A percentile compares a stretch with the other conserved stretches of the same genome.
phyloP scores from a whole-genome alignment of 140 eudicot genomes.

The Cichorium intybus region DNA sequence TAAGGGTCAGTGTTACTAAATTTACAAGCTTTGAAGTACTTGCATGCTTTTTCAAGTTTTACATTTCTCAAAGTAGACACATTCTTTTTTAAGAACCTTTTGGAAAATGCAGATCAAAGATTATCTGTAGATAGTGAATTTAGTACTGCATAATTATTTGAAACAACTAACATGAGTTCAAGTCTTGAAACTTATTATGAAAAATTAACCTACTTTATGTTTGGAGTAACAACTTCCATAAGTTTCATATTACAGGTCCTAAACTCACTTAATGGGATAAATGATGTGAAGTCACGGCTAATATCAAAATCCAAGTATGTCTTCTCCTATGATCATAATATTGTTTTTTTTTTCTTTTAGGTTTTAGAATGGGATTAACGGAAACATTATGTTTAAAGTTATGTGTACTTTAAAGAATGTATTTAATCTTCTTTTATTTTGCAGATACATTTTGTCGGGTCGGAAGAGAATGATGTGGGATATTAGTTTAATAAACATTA shows the following conservation, averaged over 20 bases:
- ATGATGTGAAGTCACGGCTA: slow-evolving; percentile 57
- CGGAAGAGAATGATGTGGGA: slow-evolving; percentile 73
- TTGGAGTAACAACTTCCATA: slow-evolving; percentile 15
- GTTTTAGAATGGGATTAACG: slow-evolving; percentile 1
- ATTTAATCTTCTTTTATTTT: slow-evolving; percentile 20
- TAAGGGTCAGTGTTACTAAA: slow-evolving; percentile 48
- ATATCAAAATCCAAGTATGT: slow-evolving; percentile 78
- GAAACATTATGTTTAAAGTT: neutral
- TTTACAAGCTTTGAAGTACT: neutral
- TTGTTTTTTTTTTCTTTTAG: slow-evolving; percentile 6
- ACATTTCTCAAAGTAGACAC: neutral
- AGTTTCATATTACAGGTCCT: slow-evolving; percentile 55
- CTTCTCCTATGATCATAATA: slow-evolving; percentile 4
- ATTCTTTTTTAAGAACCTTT: slow-evolving; percentile 6
- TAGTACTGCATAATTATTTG: neutral
- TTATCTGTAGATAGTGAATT: neutral
- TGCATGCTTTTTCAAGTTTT: neutral
- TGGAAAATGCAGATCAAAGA: neutral
- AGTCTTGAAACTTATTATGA: slow-evolving; percentile 6
- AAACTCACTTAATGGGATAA: slow-evolving; percentile 62
- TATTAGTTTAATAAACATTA: slow-evolving; percentile 44
- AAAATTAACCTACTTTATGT: slow-evolving; percentile 2
- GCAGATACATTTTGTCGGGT: slow-evolving; percentile 70
- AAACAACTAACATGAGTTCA: slow-evolving; percentile 4
- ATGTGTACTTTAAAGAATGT: slow-evolving; percentile 4